A percentile compares a stretch with the other conserved stretches of the same genome.
These are phyloP conservation scores for Cicer judaicum DNA, from an alignment of 306 rosid species.

Conservation along the genomic window DNA sequence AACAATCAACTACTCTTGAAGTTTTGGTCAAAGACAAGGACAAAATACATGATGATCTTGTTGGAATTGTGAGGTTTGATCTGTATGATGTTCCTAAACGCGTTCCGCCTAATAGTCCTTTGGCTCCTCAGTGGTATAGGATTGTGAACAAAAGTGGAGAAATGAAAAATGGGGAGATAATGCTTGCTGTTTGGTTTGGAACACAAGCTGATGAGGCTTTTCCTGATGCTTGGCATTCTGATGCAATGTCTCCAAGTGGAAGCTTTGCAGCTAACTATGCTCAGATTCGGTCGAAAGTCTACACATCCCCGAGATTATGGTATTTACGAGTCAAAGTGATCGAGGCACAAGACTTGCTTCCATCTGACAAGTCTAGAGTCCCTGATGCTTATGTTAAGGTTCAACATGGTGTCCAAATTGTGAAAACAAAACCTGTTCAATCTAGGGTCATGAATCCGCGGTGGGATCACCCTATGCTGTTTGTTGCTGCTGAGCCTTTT, in stretches of 20 bases:
- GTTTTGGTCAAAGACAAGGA: conserved; percentile 84
- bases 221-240: conserved; percentile 98
- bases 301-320: conserved; percentile 85
- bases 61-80: conserved; percentile 67
- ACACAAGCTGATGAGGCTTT: conserved; percentile 98
- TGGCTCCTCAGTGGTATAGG: conserved; percentile 96
- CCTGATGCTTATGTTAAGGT: conserved; percentile 77
- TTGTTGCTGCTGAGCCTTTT: conserved; percentile 92
- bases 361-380: conserved; percentile 64
- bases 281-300: conserved; percentile 79
- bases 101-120: conserved; percentile 89
- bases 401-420: conserved; percentile 70
- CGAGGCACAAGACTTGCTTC: conserved; percentile 86
- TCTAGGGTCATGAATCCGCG: conserved; percentile 54
- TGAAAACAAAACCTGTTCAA: conserved; percentile 65
- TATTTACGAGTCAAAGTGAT: conserved; percentile 73
- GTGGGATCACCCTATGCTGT: conserved; percentile 73
- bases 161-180: conserved; percentile 72
- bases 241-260: conserved; percentile 67
- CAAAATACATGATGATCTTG: conserved; percentile 66
- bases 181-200: conserved; percentile 98
- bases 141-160: conserved; percentile 67
- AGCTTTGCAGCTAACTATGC: conserved; percentile 46
- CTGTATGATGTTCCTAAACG: conserved; percentile 73
- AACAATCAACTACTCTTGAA: conserved; percentile 61